Evolutionary conservation across 2,329 filamentous ascomycete genomes (phyloP), one percentile per base, ranked within the genome.

Genomic region (Microdochium paspali): DNA sequence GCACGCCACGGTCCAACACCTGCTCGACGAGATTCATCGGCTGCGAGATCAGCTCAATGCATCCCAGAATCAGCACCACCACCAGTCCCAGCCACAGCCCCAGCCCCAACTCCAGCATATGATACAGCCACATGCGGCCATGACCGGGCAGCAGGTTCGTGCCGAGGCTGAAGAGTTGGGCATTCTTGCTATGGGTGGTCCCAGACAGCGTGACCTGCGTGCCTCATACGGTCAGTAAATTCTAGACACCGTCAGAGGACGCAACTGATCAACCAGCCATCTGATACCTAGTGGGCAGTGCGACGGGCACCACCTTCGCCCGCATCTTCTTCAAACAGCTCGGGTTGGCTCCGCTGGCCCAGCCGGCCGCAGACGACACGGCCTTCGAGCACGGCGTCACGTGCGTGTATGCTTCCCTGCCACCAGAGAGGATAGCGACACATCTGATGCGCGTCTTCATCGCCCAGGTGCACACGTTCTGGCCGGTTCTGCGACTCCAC

Each of bases 291-390:
- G 56, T 56, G 24, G 55, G 54, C 1, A 56, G 53, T 25, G 54
- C 55, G 12, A 49, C 55, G 10, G 56, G 55, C 2, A 58, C 56
- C 26, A 58, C 56, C 3, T 58, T 57, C 47, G 53, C 54, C 7
- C 54, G 56, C 3, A 58, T 56, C 12, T 58, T 58, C 43, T 58
- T 58, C 49, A 58, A 56, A 39, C 53, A 56, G 20, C 48, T 58
- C 13, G 44, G 54, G 15, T 44, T 58, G 9, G 23, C 10, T 12
- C 40, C 47, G 7, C 15, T 35, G 6, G 10, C 10, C 10, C 10
- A 6, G 6, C 15, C 10, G 10, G 31, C 6, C 18, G 31, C 6
- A 6, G 6, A 9, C 15, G 31, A 18, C 6, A 6, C 31, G n/a
- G 10, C 31, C 18, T 35, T 35, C n/a, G 31, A 35, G 31, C 5